Conservation (phyloP, 169 alveolate species). For the Plasmodium gaboni region DNA sequence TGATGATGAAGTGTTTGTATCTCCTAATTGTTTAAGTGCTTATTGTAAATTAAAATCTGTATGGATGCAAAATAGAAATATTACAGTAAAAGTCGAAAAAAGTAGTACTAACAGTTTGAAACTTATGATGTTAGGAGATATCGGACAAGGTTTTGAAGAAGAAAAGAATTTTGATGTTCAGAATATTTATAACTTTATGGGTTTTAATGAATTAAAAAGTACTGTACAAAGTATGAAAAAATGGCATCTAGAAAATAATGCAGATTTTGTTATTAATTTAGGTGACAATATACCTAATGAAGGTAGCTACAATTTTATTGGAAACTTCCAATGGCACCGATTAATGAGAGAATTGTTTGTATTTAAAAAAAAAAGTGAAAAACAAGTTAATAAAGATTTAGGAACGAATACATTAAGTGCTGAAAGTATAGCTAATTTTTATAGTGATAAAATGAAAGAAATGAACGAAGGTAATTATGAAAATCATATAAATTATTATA, state of each 20-base stretch:
- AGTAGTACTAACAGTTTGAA: slow-evolving; percentile 48
- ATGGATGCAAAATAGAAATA: slow-evolving; percentile 63
- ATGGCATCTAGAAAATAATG: slow-evolving; percentile 57
- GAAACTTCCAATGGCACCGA: slow-evolving; percentile 48
- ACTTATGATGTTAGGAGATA: slow-evolving; percentile 73
- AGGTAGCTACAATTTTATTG: slow-evolving; percentile 3
- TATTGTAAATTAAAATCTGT: slow-evolving; percentile 61
- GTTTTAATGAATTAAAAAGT: slow-evolving; percentile 71
- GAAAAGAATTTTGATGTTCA: slow-evolving; percentile 22
- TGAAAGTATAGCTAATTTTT: slow-evolving; percentile 35
- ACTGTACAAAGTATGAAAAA: slow-evolving; percentile 51
- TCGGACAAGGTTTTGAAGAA: slow-evolving; percentile 55
- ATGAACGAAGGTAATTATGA: not conserved
- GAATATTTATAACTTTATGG: slow-evolving; percentile 33
- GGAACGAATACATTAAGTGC: slow-evolving; percentile 5
- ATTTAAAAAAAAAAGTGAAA: slow-evolving; percentile 41
- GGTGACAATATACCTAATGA: slow-evolving; percentile 68
- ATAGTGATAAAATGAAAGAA: slow-evolving; percentile 25
- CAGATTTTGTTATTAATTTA: slow-evolving; percentile 72
- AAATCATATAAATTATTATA: not conserved
- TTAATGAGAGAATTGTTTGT: slow-evolving; percentile 55
- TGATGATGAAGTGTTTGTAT: slow-evolving; percentile 57
- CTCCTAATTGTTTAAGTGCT: slow-evolving; percentile 59
- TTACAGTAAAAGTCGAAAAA: slow-evolving; percentile 51
- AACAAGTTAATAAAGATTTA: slow-evolving; percentile 3